phyloP scores from a whole-genome alignment of 306 rosid species.

The Vigna mungo region DNA sequence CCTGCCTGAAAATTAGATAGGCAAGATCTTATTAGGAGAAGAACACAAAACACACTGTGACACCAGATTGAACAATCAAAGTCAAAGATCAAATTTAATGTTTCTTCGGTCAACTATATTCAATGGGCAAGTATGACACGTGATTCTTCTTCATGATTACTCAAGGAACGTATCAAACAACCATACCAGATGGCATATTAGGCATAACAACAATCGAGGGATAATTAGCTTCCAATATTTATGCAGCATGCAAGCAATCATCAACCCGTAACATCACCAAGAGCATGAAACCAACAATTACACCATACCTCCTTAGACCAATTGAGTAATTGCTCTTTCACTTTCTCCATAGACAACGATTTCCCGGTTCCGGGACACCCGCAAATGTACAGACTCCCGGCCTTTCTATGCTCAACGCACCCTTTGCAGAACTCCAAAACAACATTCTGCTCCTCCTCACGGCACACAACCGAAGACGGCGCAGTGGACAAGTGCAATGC shows the following conservation, averaged over 20 bases:
- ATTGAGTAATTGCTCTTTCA: constrained; percentile 58
- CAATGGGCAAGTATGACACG: neutral
- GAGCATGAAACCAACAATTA: neutral
- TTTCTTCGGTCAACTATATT: neutral
- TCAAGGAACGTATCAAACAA: neutral
- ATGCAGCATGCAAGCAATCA: neutral
- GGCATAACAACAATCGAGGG: neutral
- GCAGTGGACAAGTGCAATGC: constrained; percentile 77
- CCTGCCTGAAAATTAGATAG: constrained; percentile 56
- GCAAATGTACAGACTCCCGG: constrained; percentile 84
- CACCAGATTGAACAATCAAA: neutral
- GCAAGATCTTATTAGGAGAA: constrained; percentile 20
- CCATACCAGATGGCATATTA: neutral
- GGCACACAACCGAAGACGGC: constrained; percentile 69
- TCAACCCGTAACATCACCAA: neutral
- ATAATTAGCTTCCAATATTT: neutral
- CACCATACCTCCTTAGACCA: constrained; percentile 72
- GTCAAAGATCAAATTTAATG: neutral
- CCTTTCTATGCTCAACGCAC: constrained; percentile 66
- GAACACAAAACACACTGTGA: neutral
- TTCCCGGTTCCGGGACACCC: constrained; percentile 97
- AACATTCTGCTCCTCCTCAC: constrained; percentile 79
- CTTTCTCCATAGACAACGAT: constrained; percentile 77
- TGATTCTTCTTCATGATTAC: neutral
- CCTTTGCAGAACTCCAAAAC: constrained; percentile 77